These are phyloP conservation scores for Metarhizium sp. DNA, from an alignment of 2,329 filamentous ascomycete species.

Conservation along the genomic window DNA sequence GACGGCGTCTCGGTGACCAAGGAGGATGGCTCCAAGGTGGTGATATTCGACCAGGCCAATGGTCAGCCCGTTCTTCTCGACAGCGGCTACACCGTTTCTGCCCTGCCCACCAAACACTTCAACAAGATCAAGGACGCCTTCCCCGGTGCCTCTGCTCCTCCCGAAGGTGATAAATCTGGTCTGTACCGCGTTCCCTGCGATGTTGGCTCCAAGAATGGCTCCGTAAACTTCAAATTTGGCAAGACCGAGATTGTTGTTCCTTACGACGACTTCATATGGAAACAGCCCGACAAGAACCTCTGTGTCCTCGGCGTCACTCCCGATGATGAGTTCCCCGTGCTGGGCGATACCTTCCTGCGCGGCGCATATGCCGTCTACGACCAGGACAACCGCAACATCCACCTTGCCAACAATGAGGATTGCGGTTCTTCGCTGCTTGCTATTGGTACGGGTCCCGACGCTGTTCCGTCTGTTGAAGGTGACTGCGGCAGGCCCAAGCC, in stretches of 20 bases:
- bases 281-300: constrained; percentile 17
- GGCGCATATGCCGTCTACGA: constrained; percentile 35
- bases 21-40: constrained; percentile 25
- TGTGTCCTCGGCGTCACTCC: constrained; percentile 37
- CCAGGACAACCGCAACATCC: constrained; percentile 28
- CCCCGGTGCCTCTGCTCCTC: constrained; percentile 11
- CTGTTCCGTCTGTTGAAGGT: constrained; percentile 22
- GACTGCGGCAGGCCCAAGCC: constrained; percentile 17
- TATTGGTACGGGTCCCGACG: constrained; percentile 29
- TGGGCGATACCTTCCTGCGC: constrained; percentile 36
- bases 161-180: constrained; percentile 18
- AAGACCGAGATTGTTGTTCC: constrained; percentile 33
- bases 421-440: constrained; percentile 28
- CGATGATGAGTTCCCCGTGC: constrained; percentile 28
- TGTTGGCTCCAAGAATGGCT: constrained; percentile 23
- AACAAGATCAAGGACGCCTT: constrained; percentile 32
- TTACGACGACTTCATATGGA: constrained; percentile 37
- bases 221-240: constrained; percentile 39
- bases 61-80: constrained; percentile 47
- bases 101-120: constrained; percentile 51
- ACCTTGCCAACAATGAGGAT: constrained; percentile 26
- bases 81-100: constrained; percentile 58
- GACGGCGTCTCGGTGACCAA: constrained; percentile 25
- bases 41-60: constrained; percentile 32
- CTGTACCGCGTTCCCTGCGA: constrained; percentile 40